Base-by-base conservation (phyloP, 176 grass and related monocot genomes). In the Aechmea fasciata region DNA sequence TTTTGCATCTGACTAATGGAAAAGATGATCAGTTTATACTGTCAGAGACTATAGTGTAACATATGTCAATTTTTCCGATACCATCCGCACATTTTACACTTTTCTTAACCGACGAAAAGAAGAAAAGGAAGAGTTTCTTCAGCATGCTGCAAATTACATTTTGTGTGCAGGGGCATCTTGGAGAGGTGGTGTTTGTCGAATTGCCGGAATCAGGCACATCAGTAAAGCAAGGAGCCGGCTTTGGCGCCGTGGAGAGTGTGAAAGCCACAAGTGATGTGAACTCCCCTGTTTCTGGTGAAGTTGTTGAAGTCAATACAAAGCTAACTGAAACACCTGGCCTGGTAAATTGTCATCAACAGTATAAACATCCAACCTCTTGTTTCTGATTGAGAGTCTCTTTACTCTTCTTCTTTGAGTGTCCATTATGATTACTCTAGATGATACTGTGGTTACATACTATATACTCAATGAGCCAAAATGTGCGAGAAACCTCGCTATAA, bases 261-360 rank as follows among this genome's bases (percentile, higher is more conserved):
- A 99, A 99, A 62, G 95, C 94, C 10, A 99, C 94, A 11, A 99
- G 94, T 69, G 95, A 90, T 57, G 69, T 99, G 26, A 99, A 99
- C 74, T 90, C 74, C 28, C 95, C 95, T 3, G 50, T 99, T 67
- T 99, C 89, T 50, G 95, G 95, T 33, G 87, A 93, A 84, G 81
- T 96, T 33, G 17, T 96, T 48, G 93, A 96, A 74, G 66, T 99
- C 57, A 99, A 93, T 49, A 33, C 84, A 13, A 93, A 86, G 77
- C 82, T 99, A 20, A 48, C 84, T 0, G 90, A 84, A 57, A 80
- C 79, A 14, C 90, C 95, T 12, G 95, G 84, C 52, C 80, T 99
- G 74, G 95, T 99, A 89, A 3, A 13, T 59, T n/a, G 24, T 28
- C 19, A 26, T 3, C 1, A 71, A 3, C 15, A 18, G 14, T 26